Conservation (phyloP, 768 basidiomycete species). For the Macrolepiota dolichaula region DNA sequence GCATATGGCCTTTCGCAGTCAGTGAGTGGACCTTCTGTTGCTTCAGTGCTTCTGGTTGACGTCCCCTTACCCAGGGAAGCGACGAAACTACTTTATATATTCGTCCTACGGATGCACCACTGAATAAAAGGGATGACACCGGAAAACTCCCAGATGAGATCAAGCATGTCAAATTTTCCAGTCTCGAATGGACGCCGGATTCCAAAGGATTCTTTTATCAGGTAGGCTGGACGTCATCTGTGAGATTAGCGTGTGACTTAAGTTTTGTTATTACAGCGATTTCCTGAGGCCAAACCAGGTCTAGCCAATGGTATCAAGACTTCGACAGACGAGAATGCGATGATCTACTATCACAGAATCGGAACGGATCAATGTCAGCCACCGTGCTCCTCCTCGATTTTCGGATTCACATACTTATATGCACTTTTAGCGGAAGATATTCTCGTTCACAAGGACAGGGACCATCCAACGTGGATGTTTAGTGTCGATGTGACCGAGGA, state of each 20-base stretch:
- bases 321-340: constrained; percentile 60
- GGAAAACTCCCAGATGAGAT: constrained; percentile 62
- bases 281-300: constrained; percentile 46
- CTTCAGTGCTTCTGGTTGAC: constrained; percentile 3
- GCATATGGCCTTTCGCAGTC: constrained; percentile 77
- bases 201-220: constrained; percentile 87
- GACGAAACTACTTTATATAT: constrained; percentile 71
- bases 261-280: constrained; percentile 37
- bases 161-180: constrained; percentile 74
- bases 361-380: constrained; percentile 66
- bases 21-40: constrained; percentile 33
- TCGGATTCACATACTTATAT: constrained; percentile 19
- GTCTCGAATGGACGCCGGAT: constrained; percentile 72
- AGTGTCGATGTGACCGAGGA: constrained; percentile 56
- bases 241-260: not conserved
- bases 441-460: constrained; percentile 59
- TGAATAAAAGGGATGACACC: constrained; percentile 44
- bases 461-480: constrained; percentile 68
- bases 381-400: constrained; percentile 1
- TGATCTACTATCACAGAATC: constrained; percentile 73
- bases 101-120: constrained; percentile 57
- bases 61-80: constrained; percentile 49
- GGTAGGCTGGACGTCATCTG: constrained; percentile 21
- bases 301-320: constrained; percentile 53
- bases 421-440: constrained; percentile 52